phyloP scores from a whole-genome alignment of 192 early-diverging fungal genomes.

The Umbelopsis ramanniana region DNA sequence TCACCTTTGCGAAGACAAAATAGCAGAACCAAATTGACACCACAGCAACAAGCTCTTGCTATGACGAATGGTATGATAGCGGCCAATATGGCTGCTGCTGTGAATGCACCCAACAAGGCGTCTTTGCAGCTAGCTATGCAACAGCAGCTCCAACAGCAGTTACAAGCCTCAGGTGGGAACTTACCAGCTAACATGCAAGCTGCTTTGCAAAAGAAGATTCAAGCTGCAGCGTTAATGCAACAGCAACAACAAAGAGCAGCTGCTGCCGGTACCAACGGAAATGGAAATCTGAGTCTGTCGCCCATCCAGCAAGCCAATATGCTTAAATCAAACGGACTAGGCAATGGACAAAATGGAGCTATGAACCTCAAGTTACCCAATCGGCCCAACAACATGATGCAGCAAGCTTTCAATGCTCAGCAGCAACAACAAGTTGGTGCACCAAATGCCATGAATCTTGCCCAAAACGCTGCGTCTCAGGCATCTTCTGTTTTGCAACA shows the following conservation, averaged over 20 bases:
- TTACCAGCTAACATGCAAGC: neutral
- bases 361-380: constrained; percentile 14
- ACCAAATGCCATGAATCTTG: constrained; percentile 13
- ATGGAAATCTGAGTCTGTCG: neutral
- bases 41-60: constrained; percentile 34
- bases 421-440: neutral
- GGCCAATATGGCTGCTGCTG: constrained; percentile 37
- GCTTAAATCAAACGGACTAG: constrained; percentile 3
- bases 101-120: constrained; percentile 32
- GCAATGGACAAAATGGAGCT: constrained; percentile 16
- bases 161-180: constrained; percentile 8
- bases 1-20: constrained; percentile 29
- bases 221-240: constrained; percentile 9
- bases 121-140: constrained; percentile 34
- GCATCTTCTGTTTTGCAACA: constrained; percentile 1
- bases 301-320: constrained; percentile 14
- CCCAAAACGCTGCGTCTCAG: constrained; percentile 8
- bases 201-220: constrained; percentile 13
- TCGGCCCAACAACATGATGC: constrained; percentile 1
- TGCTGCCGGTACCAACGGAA: neutral
- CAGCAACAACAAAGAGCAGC: constrained; percentile 8
- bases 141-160: constrained; percentile 27
- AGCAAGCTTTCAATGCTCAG: constrained; percentile 4
- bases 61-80: constrained; percentile 42
- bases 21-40: constrained; percentile 33